Base-by-base conservation (phyloP, 2,329 filamentous ascomycete species). In the Colletotrichum trifolii region DNA sequence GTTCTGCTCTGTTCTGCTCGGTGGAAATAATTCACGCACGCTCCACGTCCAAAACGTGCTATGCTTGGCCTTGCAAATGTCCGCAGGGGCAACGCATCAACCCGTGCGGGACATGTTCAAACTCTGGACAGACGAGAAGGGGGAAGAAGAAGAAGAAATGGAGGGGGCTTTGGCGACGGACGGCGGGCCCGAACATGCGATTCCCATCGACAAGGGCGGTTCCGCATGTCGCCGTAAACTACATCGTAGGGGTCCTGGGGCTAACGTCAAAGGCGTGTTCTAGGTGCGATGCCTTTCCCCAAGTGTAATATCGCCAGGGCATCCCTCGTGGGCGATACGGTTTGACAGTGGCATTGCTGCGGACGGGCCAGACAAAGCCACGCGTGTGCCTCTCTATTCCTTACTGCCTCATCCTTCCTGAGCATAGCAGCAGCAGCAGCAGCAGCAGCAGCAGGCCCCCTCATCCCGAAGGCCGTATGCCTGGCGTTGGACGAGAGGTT, bases 141-240 rank as follows among this genome's bases (percentile, higher is more conserved):
- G 13, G 42, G 12, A 43, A 9, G 40, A 15, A 43, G 8, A 43
- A 13, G 8, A 15, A 15, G 13, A 13, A 6, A 13, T 43, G 13
- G 39, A 38, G 17, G 11, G 50, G 45, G 17, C 36, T 54, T 64
- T 38, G 49, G 25, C 25, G 61, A 55, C 43, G 56, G 57, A 55
- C 62, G 50, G 57, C 45, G 56, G 45, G 43, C 61, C 56, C 61
- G 61, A 65, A 65, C 57, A 61, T 47, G 52, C 50, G 17, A 36
- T 33, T 25, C 25, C 39, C 39, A 33, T 33, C 33, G 25, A 35
- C 33, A 33, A 38, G 15, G 43, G 15, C 42, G 50, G 45, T 42
- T 42, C 45, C 15, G 52, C 38, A 50, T 60, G 38, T 54, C 42
- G 40, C 17, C 13, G 42, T 39, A 59, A 42, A 59, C 60, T 25